Base-by-base conservation (phyloP, 2,329 filamentous ascomycete species). In the Xylariaceae sp. region DNA sequence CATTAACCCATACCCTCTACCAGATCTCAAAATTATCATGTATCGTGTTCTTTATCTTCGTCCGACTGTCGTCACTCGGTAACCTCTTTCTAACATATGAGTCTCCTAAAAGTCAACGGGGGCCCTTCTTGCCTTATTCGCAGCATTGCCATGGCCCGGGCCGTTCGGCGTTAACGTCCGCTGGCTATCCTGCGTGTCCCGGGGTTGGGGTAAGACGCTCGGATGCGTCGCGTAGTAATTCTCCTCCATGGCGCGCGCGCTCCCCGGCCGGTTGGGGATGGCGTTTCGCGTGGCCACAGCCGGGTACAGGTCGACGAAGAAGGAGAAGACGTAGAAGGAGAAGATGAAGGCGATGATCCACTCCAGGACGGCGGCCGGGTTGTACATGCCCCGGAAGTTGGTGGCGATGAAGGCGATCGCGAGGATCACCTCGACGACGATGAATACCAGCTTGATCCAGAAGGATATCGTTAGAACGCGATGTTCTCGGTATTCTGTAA, bases 271-370 rank as follows among this genome's bases (percentile, higher is more conserved):
- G 60, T 19, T 61, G 63, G 44, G 52, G 29, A 54, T 56, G 14
- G 60, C 58, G 51, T 65, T 48, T 2, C 65, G 62, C 2, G 86
- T 89, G 59, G 82, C 79, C 2, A 89, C 79, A 10, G 91, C 90
- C 0, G 95, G 95, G 61, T 90, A 81, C 48, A 99, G 85, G 75
- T 99, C 93, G 70, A 97, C 81, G 68, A 89, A 82, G 78, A 96
- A 98, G 59, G 89, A 91, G 60, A 93, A 82, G 59, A 96, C 81
- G 76, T 96, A 98, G 69, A 93, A 89, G 50, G 89, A 90, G 76
- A 93, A 97, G 69, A 96, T 80, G 69, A 96, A 86, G 29, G 91
- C 85, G 62, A 97, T 86, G 57, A 85, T 70, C 85, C 85, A 88
- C 76, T 98, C 93, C 29, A 97, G 73, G 50, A 96, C 77, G 5